phyloP scores from a whole-genome alignment of 2,329 filamentous ascomycete species.

The Onygenales sp. region DNA sequence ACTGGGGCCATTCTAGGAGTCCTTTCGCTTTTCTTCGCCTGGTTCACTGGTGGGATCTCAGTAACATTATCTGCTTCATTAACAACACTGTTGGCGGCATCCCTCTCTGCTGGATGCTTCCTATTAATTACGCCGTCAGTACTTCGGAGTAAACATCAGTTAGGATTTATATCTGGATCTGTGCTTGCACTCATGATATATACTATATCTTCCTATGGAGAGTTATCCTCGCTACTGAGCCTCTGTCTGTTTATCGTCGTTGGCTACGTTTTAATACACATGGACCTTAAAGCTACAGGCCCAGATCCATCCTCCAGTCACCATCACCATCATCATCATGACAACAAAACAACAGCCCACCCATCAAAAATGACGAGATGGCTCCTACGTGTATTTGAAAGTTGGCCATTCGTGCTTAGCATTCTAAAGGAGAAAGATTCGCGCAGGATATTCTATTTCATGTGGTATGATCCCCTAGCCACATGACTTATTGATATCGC shows the following conservation, averaged over 20 bases:
- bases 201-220: background rate
- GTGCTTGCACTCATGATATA: background rate
- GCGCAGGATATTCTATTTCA: slow-evolving; percentile 93
- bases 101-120: slow-evolving; percentile 24
- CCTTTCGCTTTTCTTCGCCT: slow-evolving; percentile 19
- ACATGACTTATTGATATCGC: background rate
- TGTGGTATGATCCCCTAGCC: slow-evolving; percentile 53
- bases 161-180: background rate
- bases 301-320: slow-evolving; percentile 24
- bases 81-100: background rate
- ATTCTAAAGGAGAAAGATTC: slow-evolving; percentile 89
- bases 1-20: slow-evolving; percentile 6
- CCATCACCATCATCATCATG: slow-evolving; percentile 21
- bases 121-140: background rate
- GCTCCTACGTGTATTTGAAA: slow-evolving; percentile 59
- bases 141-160: background rate
- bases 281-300: slow-evolving; percentile 11
- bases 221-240: background rate
- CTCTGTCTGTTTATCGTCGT: background rate
- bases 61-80: background rate
- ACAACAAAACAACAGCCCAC: slow-evolving; percentile 34
- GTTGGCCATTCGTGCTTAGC: slow-evolving; percentile 70
- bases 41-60: slow-evolving; percentile 6
- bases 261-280: slow-evolving; percentile 13
- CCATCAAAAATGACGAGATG: slow-evolving; percentile 63